phyloP scores from a whole-genome alignment of 768 basidiomycete species.

The Hypsizygus marmoreus region DNA sequence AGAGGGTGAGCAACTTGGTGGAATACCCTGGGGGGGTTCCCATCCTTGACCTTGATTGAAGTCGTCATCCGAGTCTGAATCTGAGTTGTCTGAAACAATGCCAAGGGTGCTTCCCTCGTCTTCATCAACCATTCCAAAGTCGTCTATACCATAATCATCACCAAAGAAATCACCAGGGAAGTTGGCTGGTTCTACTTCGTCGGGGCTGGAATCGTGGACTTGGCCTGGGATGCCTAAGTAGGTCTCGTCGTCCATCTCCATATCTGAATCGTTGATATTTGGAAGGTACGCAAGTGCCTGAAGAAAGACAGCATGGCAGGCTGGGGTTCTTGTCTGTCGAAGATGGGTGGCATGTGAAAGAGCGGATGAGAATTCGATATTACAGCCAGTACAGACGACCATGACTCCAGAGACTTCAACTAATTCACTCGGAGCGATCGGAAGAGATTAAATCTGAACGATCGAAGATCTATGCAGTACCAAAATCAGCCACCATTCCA shows the following conservation, averaged over 20 bases:
- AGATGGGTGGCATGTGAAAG: constrained; percentile 2
- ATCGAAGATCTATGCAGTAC: background rate
- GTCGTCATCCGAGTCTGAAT: background rate
- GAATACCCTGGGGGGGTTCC: too few relatives aligned
- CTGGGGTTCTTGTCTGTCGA: background rate
- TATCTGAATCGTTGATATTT: background rate
- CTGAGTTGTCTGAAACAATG: too few relatives aligned
- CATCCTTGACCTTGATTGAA: constrained; percentile 5
- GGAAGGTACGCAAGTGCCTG: constrained; percentile 3
- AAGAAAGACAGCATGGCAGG: constrained; percentile 1
- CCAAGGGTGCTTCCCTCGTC: background rate
- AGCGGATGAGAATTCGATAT: background rate
- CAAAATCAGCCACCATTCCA: background rate
- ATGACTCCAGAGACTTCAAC: too few relatives aligned
- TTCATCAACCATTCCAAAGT: constrained; percentile 3
- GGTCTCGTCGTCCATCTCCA: background rate
- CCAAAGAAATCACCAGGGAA: background rate
- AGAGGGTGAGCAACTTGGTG: background rate
- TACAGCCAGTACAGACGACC: constrained; percentile 3
- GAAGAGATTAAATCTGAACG: background rate
- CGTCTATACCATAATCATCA: background rate
- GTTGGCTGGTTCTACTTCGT: too few relatives aligned
- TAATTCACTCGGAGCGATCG: background rate
- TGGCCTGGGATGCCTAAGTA: background rate
- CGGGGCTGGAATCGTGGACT: too few relatives aligned